Evolutionary conservation across 495 filamentous ascomycete species (phyloP), one percentile per base, ranked within the genome.

Genomic region (Talaromyces nanjingensis): DNA sequence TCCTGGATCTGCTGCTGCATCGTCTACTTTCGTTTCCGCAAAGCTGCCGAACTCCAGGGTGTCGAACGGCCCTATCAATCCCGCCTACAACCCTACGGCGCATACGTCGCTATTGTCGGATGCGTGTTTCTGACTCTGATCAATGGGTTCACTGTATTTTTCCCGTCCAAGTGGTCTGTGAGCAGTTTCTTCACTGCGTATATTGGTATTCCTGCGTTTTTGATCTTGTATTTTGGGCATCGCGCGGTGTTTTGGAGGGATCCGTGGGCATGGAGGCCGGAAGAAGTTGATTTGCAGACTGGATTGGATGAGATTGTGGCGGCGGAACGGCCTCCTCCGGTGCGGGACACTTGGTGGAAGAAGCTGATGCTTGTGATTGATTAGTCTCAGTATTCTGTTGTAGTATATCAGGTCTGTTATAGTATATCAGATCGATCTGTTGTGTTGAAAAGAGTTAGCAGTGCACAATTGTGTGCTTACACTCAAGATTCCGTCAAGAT

Each of bases 81-180:
- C 4, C 73, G 80, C n/a, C 74, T 81, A 65, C 85, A 88, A 70
- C 86, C 86, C 2, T 89, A 76, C 69, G 75, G 80, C 37, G 78
- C 83, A 3, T 84, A 76, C 71, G 82, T 83, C 64, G 88, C 86
- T 3, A 76, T 90, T 33, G 81, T 85, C 63, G 74, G 71, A 52
- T 83, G 85, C 66, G 65, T 66, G 34, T 88, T 89, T 76, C 85
- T 81, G 74, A 63, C 82, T 22, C 69, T 90, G 55, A 86, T 90
- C 65, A 82, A 84, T 56, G 49, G 90, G 16, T 89, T 87, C 7
- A 86, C 89, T 69, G 88, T 87, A 5, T 91, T 91, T 70, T 87
- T 83, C 12, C 74, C 80, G 4, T 62, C 60, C 12, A 62, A 86
- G 67, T 91, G 88, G 73, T 84, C 90, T 42, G 78, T 81, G 11